phyloP scores from a whole-genome alignment of 345 rosid genomes.

The Eutrema heterophyllum region DNA sequence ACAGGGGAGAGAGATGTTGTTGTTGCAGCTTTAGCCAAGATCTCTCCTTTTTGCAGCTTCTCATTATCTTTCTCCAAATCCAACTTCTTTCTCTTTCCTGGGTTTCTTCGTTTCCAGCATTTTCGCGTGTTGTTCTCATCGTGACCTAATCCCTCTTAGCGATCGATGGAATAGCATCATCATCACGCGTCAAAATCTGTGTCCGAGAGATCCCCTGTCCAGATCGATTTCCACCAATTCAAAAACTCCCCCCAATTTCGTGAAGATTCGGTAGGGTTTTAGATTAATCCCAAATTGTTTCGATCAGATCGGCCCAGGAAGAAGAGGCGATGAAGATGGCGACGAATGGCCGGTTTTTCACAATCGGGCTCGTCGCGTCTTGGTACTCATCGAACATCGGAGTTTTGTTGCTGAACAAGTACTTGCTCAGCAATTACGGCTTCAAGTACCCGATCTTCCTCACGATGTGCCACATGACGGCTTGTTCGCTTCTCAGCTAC shows the following conservation, averaged over 20 bases:
- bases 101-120: constrained; percentile 8
- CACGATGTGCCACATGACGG: constrained; percentile 99
- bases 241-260: background rate
- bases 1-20: background rate
- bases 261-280: background rate
- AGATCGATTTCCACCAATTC: background rate
- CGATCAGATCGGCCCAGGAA: constrained; percentile 12
- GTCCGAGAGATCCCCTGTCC: background rate
- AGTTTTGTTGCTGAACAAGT: constrained; percentile 87
- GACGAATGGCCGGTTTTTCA: constrained; percentile 51
- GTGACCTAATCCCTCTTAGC: constrained; percentile 8
- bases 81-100: background rate
- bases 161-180: background rate
- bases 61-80: constrained; percentile 11
- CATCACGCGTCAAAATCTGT: background rate
- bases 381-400: constrained; percentile 99
- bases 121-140: background rate
- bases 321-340: constrained; percentile 40
- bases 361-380: constrained; percentile 73
- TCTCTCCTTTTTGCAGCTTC: constrained; percentile 25
- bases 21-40: constrained; percentile 30
- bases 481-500: constrained; percentile 89
- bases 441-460: constrained; percentile 98
- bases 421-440: constrained; percentile 85
- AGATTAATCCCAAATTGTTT: background rate